A percentile compares a stretch with the other conserved stretches of the same genome.
Conservation (phyloP, 306 rosid genomes). For the Prunus padus region DNA sequence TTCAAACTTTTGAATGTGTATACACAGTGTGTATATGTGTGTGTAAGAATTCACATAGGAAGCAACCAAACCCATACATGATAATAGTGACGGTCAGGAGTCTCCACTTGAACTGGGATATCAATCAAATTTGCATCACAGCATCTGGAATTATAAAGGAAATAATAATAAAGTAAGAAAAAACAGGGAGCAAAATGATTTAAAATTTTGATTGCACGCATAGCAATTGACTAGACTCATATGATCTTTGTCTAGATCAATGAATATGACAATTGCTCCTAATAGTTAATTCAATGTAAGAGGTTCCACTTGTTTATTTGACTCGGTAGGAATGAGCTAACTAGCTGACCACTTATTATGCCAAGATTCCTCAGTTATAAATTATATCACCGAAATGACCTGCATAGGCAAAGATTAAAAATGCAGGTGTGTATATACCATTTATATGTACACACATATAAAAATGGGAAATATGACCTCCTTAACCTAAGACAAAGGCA, state of each 20-base stretch:
- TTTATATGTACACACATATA: too few species aligned
- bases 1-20: not conserved
- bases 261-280: not conserved
- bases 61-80: conserved; percentile 49
- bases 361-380: too few species aligned
- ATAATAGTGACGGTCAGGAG: conserved; percentile 92
- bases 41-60: conserved; percentile 1
- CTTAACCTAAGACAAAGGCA: not conserved
- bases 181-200: not conserved
- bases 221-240: not conserved
- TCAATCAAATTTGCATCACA: conserved; percentile 67
- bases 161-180: not conserved
- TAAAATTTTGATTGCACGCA: not conserved
- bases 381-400: too few species aligned
- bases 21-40: not conserved
- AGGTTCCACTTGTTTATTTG: too few species aligned
- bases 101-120: conserved; percentile 91
- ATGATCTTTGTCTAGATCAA: not conserved
- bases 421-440: too few species aligned
- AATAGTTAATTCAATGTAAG: too few species aligned
- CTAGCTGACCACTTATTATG: too few species aligned
- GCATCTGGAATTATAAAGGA: conserved; percentile 47
- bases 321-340: too few species aligned
- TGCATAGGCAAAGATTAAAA: too few species aligned
- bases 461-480: not conserved